Conservation (phyloP, 2,329 filamentous ascomycete species). For the Tolypocladium paradoxum region DNA sequence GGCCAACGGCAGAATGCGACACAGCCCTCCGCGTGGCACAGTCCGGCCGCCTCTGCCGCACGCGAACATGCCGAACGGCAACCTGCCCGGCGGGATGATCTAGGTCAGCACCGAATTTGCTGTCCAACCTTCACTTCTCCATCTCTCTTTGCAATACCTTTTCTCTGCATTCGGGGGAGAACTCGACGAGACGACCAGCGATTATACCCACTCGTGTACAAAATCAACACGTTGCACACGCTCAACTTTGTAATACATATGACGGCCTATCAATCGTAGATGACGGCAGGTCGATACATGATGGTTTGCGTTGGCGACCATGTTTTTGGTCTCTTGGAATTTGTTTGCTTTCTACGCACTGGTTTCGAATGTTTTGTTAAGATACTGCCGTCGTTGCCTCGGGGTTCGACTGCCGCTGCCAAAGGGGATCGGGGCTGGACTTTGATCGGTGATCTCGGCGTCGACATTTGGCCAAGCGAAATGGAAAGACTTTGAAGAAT, state of each 20-base stretch:
- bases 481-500: constrained; percentile 2
- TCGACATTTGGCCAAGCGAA: constrained; percentile 5
- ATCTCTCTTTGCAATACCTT: neutral
- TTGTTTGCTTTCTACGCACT: neutral
- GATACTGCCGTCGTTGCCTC: neutral
- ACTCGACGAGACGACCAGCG: constrained; percentile 1
- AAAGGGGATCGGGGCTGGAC: constrained; percentile 14
- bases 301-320: neutral
- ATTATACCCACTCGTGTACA: neutral
- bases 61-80: constrained; percentile 17
- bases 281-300: neutral
- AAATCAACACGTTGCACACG: neutral
- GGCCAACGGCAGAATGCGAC: constrained; percentile 19
- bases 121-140: neutral
- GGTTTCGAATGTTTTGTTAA: neutral
- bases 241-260: constrained; percentile 3
- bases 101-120: constrained; percentile 11
- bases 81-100: constrained; percentile 35
- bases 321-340: constrained; percentile 3
- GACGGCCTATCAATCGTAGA: constrained; percentile 2
- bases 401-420: neutral
- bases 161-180: neutral
- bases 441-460: constrained; percentile 17
- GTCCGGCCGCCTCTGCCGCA: constrained; percentile 15
- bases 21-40: constrained; percentile 14